Percentiles rank a stretch among this genome's conserved stretches.
These are phyloP conservation scores for Neoarthrinium moseri DNA, from an alignment of 2,329 filamentous ascomycete species.

Conservation along the genomic window DNA sequence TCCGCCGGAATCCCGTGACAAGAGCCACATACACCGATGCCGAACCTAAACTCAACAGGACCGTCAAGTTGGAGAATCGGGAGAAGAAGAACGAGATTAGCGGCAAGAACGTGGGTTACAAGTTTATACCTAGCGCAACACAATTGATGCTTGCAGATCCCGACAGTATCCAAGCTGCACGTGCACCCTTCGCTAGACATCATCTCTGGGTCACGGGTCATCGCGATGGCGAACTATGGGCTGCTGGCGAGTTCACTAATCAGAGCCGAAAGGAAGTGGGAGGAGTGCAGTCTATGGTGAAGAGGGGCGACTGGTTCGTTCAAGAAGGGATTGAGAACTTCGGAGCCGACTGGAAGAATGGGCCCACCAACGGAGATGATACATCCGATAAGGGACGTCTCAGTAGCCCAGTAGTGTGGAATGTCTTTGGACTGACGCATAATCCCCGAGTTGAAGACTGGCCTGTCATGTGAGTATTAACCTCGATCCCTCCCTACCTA, in stretches of 20 bases:
- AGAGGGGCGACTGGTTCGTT: slow-evolving; percentile 46
- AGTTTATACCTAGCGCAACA: slow-evolving; percentile 42
- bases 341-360: slow-evolving; percentile 4
- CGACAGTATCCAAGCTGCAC: slow-evolving; percentile 38
- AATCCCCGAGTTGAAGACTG: slow-evolving; percentile 48
- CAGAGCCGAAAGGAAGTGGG: slow-evolving; percentile 42
- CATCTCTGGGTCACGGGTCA: slow-evolving; percentile 49
- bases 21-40: slow-evolving; percentile 49
- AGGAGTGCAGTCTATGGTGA: slow-evolving; percentile 46
- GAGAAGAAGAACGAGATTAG: slow-evolving; percentile 44
- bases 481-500: slow-evolving; percentile 29
- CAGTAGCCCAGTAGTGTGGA: slow-evolving; percentile 52
- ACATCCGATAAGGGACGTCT: slow-evolving; percentile 42
- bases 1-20: slow-evolving; percentile 36
- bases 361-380: background rate
- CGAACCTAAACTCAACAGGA: slow-evolving; percentile 49
- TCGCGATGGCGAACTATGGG: slow-evolving; percentile 48
- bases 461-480: slow-evolving; percentile 50
- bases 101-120: slow-evolving; percentile 49
- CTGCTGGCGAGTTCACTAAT: slow-evolving; percentile 50
- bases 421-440: slow-evolving; percentile 46
- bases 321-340: too few species aligned
- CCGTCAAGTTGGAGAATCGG: slow-evolving; percentile 48
- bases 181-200: slow-evolving; percentile 45
- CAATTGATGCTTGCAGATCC: slow-evolving; percentile 47